A percentile compares a stretch with the other conserved stretches of the same genome.
These are phyloP conservation scores for Paragyromitra xinjiangensis DNA, from an alignment of 495 filamentous ascomycete species.

Conservation along the genomic window DNA sequence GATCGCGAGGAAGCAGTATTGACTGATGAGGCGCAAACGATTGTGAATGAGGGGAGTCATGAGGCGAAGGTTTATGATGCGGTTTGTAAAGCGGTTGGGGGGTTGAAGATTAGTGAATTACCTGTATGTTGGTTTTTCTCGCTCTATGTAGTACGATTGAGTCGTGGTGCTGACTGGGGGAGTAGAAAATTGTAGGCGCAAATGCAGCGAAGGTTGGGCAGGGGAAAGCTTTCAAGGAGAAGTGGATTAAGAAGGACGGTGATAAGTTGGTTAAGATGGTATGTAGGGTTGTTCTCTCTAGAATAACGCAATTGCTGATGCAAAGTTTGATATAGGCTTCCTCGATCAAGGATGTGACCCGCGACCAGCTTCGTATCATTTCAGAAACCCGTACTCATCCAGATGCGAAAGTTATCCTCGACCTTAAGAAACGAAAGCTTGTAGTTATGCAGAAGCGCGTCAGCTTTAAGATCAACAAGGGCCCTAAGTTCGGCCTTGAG, in stretches of 20 bases:
- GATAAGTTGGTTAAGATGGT: slow-evolving; percentile 63
- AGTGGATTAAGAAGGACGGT: slow-evolving; percentile 92
- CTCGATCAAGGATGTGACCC: slow-evolving; percentile 79
- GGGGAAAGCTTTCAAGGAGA: slow-evolving; percentile 93
- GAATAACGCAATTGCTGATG: slow-evolving; percentile 29
- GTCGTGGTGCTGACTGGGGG: slow-evolving; percentile 37
- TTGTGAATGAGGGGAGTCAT: slow-evolving; percentile 86
- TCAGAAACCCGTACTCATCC: slow-evolving; percentile 71
- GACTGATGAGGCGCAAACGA: slow-evolving; percentile 79
- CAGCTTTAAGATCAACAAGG: slow-evolving; percentile 81
- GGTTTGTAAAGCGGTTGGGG: slow-evolving; percentile 76
- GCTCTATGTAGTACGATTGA: background rate
- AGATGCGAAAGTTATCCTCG: slow-evolving; percentile 75
- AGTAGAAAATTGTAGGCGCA: slow-evolving; percentile 73
- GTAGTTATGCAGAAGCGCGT: slow-evolving; percentile 83
- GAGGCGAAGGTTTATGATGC: slow-evolving; percentile 95
- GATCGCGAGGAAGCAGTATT: slow-evolving; percentile 81
- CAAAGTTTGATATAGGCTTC: slow-evolving; percentile 62
- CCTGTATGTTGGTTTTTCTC: slow-evolving; percentile 59
- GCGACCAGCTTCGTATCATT: slow-evolving; percentile 75
- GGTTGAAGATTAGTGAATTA: slow-evolving; percentile 82
- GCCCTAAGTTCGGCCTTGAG: slow-evolving; percentile 82
- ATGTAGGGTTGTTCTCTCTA: background rate
- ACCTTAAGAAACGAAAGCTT: slow-evolving; percentile 90
- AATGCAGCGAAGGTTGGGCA: slow-evolving; percentile 89